Conservation (phyloP, 2,329 filamentous ascomycete genomes). For the Ophiocordyceps camponoti-floridani region DNA sequence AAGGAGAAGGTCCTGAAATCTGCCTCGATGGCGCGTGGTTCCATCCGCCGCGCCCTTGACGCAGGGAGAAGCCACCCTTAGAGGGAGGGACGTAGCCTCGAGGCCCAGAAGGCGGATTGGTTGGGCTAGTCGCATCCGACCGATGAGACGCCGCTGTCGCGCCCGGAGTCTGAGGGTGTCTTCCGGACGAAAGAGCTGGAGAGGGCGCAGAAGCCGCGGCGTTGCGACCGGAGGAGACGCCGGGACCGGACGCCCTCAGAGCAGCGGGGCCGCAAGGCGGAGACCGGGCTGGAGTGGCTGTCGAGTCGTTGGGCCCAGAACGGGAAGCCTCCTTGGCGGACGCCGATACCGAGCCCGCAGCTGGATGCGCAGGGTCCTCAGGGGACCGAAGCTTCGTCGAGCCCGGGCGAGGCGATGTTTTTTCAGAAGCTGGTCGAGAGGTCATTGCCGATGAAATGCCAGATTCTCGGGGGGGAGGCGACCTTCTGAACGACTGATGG, state of each 20-base stretch:
- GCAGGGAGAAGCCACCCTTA: conserved; percentile 24
- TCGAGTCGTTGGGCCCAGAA: conserved; percentile 10
- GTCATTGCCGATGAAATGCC: conserved; percentile 29
- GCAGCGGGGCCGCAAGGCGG: conserved; percentile 38
- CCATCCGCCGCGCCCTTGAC: conserved; percentile 29
- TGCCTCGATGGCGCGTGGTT: conserved; percentile 14
- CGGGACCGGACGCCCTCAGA: conserved; percentile 30
- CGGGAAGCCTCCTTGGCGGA: conserved; percentile 12
- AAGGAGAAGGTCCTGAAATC: conserved; percentile 15
- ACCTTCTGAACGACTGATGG: conserved; percentile 23
- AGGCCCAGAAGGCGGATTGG: conserved; percentile 33
- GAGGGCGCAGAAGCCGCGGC: conserved; percentile 17
- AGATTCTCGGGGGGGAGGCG: conserved; percentile 29
- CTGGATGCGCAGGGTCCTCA: conserved; percentile 17
- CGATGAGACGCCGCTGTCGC: conserved; percentile 12
- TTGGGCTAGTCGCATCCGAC: conserved; percentile 24
- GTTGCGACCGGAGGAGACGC: conserved; percentile 18
- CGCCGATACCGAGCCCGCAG: conserved; percentile 7
- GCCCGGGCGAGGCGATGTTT: conserved; percentile 32
- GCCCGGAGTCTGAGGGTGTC: conserved; percentile 16
- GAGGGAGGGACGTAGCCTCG: conserved; percentile 30
- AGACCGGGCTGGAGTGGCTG: conserved; percentile 17
- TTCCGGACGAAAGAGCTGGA: conserved; percentile 15
- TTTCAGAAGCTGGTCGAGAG: conserved; percentile 31
- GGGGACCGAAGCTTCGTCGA: conserved; percentile 29